Evolutionary conservation across 2,329 filamentous ascomycete genomes (phyloP).

Genomic region (Aspergillus bombycis): DNA sequence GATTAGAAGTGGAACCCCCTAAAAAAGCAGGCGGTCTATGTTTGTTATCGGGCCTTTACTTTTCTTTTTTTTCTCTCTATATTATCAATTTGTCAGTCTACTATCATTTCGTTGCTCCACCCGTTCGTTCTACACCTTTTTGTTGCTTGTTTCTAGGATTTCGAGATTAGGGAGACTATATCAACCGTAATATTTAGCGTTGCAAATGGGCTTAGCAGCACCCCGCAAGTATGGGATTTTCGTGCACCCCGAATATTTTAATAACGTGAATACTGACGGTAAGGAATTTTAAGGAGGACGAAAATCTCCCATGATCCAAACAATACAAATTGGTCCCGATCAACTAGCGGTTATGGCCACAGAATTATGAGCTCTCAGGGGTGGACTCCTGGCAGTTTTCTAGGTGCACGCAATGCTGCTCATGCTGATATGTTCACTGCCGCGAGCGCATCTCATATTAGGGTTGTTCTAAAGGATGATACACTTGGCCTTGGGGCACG

Average conservation of each 20-base stretch:
- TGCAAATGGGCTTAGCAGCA: conserved; percentile 68
- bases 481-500: conserved; percentile 87
- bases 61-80: conserved; percentile 1
- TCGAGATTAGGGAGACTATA: background rate
- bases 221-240: conserved; percentile 63
- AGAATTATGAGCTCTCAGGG: conserved; percentile 85
- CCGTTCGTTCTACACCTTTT: conserved; percentile 1
- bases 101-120: conserved; percentile 14
- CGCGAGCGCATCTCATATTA: conserved; percentile 83
- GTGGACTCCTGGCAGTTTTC: conserved; percentile 82
- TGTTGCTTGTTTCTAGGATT: background rate
- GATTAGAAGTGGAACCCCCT: background rate
- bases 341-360: conserved; percentile 82
- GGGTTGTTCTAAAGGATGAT: conserved; percentile 84
- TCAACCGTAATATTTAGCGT: background rate
- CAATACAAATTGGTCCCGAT: conserved; percentile 89
- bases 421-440: conserved; percentile 77
- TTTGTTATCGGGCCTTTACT: background rate
- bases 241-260: background rate
- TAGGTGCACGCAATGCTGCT: conserved; percentile 75
- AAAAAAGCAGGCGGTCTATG: conserved; percentile 4
- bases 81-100: background rate
- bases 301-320: conserved; percentile 92
- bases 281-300: conserved; percentile 49
- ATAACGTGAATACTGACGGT: background rate